Conservation (phyloP, 192 early-diverging fungal genomes). For the Entomortierella parvispora region DNA sequence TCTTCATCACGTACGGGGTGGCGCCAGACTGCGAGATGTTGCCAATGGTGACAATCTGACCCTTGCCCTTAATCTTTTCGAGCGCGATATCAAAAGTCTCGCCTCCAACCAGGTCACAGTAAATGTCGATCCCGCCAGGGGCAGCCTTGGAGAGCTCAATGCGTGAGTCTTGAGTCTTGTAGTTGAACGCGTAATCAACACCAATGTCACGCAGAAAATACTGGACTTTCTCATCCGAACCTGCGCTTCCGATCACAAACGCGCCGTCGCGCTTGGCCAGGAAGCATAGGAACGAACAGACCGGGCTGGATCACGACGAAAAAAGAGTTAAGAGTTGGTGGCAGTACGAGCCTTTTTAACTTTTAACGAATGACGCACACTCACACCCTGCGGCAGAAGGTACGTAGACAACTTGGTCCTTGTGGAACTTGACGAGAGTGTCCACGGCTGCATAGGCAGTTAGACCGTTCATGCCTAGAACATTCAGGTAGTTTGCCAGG, state of each 20-base stretch:
- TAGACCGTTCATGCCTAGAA: slow-evolving; percentile 77
- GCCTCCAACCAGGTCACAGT: slow-evolving; percentile 89
- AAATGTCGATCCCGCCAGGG: slow-evolving; percentile 87
- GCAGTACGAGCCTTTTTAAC: no score
- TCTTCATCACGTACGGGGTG: slow-evolving; percentile 62
- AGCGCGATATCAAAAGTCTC: slow-evolving; percentile 84
- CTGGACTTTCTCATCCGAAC: slow-evolving; percentile 83
- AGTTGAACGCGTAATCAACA: slow-evolving; percentile 88
- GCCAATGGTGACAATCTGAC: slow-evolving; percentile 76
- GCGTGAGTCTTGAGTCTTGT: slow-evolving; percentile 74
- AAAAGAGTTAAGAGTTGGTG: neutral
- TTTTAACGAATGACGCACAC: slow-evolving; percentile 54
- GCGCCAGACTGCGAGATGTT: slow-evolving; percentile 75
- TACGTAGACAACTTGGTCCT: slow-evolving; percentile 84
- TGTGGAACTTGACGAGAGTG: slow-evolving; percentile 73
- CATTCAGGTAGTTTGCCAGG: slow-evolving; percentile 69
- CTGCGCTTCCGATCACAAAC: slow-evolving; percentile 83
- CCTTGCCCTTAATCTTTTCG: slow-evolving; percentile 68
- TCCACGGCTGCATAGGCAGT: slow-evolving; percentile 55
- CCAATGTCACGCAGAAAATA: slow-evolving; percentile 71
- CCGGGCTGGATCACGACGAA: neutral
- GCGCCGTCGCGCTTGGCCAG: slow-evolving; percentile 79
- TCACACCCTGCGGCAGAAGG: slow-evolving; percentile 82
- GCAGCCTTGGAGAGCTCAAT: slow-evolving; percentile 66
- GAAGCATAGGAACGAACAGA: slow-evolving; percentile 63